Conservation (phyloP, 2,329 filamentous ascomycete genomes). For the Fusarium sp. region DNA sequence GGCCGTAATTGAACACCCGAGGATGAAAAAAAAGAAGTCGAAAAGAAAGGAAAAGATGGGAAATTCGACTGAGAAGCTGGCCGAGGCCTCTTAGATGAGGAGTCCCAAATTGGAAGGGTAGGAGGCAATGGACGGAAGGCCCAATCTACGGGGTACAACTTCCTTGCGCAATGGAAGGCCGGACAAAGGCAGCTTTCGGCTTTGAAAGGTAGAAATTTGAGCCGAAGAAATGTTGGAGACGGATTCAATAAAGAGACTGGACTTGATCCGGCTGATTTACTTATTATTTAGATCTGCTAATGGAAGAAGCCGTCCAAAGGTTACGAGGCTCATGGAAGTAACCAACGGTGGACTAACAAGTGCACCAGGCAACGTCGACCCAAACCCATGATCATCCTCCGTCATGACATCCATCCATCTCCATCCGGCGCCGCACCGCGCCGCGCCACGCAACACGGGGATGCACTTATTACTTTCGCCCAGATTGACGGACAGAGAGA, state of each 20-base stretch:
- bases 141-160: neutral
- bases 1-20: neutral
- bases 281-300: neutral
- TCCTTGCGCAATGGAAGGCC: neutral
- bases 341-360: slow-evolving; percentile 12
- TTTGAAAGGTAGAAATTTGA: slow-evolving; percentile 1
- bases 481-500: slow-evolving; percentile 15
- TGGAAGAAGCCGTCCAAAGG: slow-evolving; percentile 7
- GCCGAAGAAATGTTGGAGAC: neutral
- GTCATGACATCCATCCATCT: neutral
- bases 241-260: neutral
- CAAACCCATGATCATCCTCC: neutral
- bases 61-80: neutral
- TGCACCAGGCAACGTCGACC: neutral
- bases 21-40: slow-evolving; percentile 6
- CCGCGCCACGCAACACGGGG: neutral
- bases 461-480: slow-evolving; percentile 1
- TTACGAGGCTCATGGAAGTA: slow-evolving; percentile 16
- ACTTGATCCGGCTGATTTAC: slow-evolving; percentile 10
- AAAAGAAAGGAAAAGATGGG: slow-evolving; percentile 9
- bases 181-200: slow-evolving; percentile 9
- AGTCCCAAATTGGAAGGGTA: slow-evolving; percentile 34
- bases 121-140: slow-evolving; percentile 21
- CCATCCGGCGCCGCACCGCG: neutral
- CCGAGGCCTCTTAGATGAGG: slow-evolving; percentile 28